Conservation (phyloP, 306 rosid species). For the Hippophae rhamnoides region DNA sequence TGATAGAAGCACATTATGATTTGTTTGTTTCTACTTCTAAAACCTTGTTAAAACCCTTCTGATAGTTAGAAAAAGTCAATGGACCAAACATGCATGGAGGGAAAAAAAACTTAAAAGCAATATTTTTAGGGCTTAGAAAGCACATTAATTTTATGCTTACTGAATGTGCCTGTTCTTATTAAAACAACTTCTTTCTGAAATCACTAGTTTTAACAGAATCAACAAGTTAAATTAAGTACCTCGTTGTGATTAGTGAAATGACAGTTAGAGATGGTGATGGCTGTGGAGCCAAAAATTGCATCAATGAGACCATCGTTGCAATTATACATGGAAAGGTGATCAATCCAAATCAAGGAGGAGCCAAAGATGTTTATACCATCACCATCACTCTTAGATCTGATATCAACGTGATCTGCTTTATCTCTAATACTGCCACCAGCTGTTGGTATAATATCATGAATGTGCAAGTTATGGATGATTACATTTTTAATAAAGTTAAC, state of each 20-base stretch:
- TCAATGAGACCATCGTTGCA: slow-evolving; percentile 60
- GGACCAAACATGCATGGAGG: too few species aligned
- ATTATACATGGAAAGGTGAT: slow-evolving; percentile 65
- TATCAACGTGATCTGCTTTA: slow-evolving; percentile 35
- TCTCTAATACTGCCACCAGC: slow-evolving; percentile 53
- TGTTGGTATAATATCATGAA: slow-evolving; percentile 28
- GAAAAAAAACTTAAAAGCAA: too few species aligned
- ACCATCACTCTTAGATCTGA: slow-evolving; percentile 58
- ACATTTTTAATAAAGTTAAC: slow-evolving; percentile 49
- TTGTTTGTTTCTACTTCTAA: too few species aligned
- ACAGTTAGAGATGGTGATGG: slow-evolving; percentile 67
- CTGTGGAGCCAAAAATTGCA: slow-evolving; percentile 68
- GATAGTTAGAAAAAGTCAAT: too few species aligned
- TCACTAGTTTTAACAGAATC: too few species aligned
- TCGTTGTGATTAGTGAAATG: slow-evolving; percentile 77
- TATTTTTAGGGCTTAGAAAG: too few species aligned
- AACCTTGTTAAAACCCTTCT: too few species aligned
- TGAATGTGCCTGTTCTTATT: too few species aligned
- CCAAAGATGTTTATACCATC: slow-evolving; percentile 79
- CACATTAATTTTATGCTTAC: too few species aligned
- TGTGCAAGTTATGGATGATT: slow-evolving; percentile 50
- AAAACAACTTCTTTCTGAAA: too few species aligned
- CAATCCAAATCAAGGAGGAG: slow-evolving; percentile 63
- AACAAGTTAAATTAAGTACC: slow-evolving; percentile 16
- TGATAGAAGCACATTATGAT: too few species aligned